These are phyloP conservation scores for Isabelozyma gotoi DNA, from an alignment of 805 yeast genomes.

Conservation along the genomic window DNA sequence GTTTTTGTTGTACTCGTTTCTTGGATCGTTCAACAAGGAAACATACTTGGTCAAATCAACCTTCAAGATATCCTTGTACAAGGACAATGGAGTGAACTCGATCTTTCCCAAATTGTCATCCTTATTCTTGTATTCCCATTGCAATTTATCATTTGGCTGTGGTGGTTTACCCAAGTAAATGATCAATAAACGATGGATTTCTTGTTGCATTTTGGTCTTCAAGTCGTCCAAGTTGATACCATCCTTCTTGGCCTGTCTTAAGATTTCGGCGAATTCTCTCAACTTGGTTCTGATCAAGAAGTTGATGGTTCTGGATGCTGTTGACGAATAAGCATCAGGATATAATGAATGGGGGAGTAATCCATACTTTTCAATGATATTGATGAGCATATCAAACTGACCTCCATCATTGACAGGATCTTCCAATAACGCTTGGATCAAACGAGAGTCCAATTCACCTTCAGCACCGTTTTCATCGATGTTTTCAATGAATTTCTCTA, in stretches of 20 bases:
- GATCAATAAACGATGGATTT: constrained; percentile 15
- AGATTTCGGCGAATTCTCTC: constrained; percentile 18
- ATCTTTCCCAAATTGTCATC: constrained; percentile 10
- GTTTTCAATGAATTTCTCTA: constrained; percentile 13
- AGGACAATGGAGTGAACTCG: constrained; percentile 15
- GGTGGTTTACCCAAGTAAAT: constrained; percentile 20
- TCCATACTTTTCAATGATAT: constrained; percentile 18
- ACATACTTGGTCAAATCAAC: constrained; percentile 14
- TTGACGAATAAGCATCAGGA: constrained; percentile 17
- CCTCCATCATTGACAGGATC: constrained; percentile 20
- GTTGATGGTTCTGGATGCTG: constrained; percentile 15
- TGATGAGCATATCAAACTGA: constrained; percentile 18
- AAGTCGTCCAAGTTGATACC: constrained; percentile 1
- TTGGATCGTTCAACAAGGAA: constrained; percentile 18
- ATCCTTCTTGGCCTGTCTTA: constrained; percentile 7
- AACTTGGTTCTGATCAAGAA: constrained; percentile 17
- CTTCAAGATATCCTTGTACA: constrained; percentile 13
- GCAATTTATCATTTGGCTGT: constrained; percentile 7
- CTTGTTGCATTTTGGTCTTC: constrained; percentile 13
- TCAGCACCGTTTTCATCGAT: constrained; percentile 9
- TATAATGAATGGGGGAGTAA: constrained; percentile 14
- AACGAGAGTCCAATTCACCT: constrained; percentile 10
- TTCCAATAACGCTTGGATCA: constrained; percentile 13
- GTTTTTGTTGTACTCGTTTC: constrained; percentile 14
- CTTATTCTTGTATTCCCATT: constrained; percentile 16